Evolutionary conservation across 2,329 filamentous ascomycete genomes (phyloP), one percentile per base, ranked within the genome.

Genomic region (Neurospora sp.): DNA sequence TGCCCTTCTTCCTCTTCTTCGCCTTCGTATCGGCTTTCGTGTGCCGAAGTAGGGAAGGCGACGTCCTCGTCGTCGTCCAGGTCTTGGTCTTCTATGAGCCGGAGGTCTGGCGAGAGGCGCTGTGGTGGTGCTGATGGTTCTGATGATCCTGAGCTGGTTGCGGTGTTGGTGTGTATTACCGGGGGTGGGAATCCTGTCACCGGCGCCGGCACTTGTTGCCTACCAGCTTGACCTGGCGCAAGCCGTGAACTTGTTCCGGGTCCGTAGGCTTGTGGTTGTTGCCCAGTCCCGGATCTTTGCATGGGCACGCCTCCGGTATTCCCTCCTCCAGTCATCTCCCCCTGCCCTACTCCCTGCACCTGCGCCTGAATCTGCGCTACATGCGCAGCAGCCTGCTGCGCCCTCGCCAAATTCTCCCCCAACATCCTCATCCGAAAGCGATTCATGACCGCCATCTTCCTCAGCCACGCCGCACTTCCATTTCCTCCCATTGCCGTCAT

Each of bases 381-480:
- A 28, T 28, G 28, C 28, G 28, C 4, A 28, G 28, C 78, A 8
- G 78, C 78, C 39, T 74, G 71, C 66, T 76, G 75, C 8, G 23
- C 52, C 15, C 52, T 33, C 28, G 28, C 23, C 52, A 62, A 11
- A 8, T 33, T 33, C 52, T 62, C 52, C 3, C 52, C 52, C 52
- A 62, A 79, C 33, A 87, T 79, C 4, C 83, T 80, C 70, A 82
- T 80, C 19, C 87, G 81, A 8, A 89, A 81, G 10, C 85, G 79
- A 74, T 92, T 92, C 77, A 91, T 82, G 70, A 91, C 87, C 6
- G 89, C 89, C 23, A 87, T 88, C 67, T 90, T 88, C 33, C 89
- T 82, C 15, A 92, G 80, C 36, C 87, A 80, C 46, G 84, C 83
- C 68, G 78, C 23, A 36, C 28, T 28, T 17, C 52, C 52, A 33